Conservation (phyloP, 306 rosid species). For the Pueraria montana region DNA sequence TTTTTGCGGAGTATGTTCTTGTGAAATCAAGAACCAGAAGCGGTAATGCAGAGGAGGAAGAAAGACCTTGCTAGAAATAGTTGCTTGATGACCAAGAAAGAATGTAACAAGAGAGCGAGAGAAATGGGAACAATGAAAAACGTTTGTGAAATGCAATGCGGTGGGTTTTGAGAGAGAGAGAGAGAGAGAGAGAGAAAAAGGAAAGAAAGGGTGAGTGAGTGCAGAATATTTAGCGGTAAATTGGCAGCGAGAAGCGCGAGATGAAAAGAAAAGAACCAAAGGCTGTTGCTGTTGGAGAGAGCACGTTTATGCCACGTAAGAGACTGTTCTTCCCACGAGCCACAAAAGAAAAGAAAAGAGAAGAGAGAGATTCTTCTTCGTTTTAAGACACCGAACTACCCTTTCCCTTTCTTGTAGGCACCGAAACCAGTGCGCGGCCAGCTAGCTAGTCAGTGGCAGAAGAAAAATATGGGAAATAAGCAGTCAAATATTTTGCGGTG, state of each 20-base stretch:
- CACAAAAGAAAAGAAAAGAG: too few relatives aligned
- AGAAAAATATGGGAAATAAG: not conserved
- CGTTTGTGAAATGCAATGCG: not conserved
- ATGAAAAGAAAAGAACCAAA: not conserved
- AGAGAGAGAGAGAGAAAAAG: not conserved
- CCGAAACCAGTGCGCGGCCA: not conserved
- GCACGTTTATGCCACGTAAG: not conserved
- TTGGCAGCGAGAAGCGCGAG: not conserved
- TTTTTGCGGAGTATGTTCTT: not conserved
- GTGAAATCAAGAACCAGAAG: not conserved
- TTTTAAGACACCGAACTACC: too few relatives aligned
- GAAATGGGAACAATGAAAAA: not conserved
- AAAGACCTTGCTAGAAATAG: not conserved
- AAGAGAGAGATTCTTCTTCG: too few relatives aligned
- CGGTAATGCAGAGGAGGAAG: not conserved
- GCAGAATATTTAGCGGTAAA: not conserved
- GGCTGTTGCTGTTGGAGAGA: not conserved
- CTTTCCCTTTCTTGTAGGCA: not conserved
- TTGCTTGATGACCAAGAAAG: not conserved
- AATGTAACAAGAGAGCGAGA: not conserved
- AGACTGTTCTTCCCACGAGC: not conserved
- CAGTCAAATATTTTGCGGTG: not conserved
- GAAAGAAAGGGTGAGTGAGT: too few relatives aligned
- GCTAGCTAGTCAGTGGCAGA: not conserved
- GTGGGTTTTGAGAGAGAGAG: not conserved